Conservation (phyloP, 2,329 filamentous ascomycete species). For the Keithomyces neogunnii region DNA sequence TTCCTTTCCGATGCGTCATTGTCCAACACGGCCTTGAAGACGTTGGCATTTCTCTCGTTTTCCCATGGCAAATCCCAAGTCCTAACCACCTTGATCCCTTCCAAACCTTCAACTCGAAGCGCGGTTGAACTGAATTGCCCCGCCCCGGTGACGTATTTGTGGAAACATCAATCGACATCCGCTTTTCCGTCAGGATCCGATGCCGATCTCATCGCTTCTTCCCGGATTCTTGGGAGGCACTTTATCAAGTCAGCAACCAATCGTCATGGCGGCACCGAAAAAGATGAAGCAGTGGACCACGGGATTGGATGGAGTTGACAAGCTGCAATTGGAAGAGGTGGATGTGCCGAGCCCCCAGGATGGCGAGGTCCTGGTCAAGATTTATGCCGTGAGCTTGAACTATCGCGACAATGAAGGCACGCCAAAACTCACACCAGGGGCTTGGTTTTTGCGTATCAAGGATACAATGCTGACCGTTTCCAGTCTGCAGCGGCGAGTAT, state of each 20-base stretch:
- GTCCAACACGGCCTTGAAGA: too few species aligned
- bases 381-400: conserved; percentile 39
- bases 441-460: too few species aligned
- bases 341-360: conserved; percentile 38
- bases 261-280: conserved; percentile 7
- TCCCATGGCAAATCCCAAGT: too few species aligned
- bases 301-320: conserved; percentile 45
- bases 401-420: conserved; percentile 41
- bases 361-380: conserved; percentile 43
- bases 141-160: too few species aligned
- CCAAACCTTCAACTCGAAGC: too few species aligned
- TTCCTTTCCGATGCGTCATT: too few species aligned
- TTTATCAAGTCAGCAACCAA: conserved; percentile 5
- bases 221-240: conserved; percentile 1
- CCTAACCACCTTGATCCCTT: too few species aligned
- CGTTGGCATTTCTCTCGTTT: too few species aligned
- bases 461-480: not conserved
- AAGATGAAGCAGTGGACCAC: conserved; percentile 45
- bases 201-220: not conserved
- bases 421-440: conserved; percentile 1
- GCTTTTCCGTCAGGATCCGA: not conserved
- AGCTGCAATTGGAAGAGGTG: conserved; percentile 34
- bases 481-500: conserved; percentile 59
- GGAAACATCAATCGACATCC: too few species aligned
- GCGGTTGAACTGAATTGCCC: too few species aligned